Percentiles rank a stretch among this genome's conserved stretches.
These are phyloP conservation scores for Sugiyamaella sp. DNA, from an alignment of 1,139 yeast genomes.

Conservation along the genomic window DNA sequence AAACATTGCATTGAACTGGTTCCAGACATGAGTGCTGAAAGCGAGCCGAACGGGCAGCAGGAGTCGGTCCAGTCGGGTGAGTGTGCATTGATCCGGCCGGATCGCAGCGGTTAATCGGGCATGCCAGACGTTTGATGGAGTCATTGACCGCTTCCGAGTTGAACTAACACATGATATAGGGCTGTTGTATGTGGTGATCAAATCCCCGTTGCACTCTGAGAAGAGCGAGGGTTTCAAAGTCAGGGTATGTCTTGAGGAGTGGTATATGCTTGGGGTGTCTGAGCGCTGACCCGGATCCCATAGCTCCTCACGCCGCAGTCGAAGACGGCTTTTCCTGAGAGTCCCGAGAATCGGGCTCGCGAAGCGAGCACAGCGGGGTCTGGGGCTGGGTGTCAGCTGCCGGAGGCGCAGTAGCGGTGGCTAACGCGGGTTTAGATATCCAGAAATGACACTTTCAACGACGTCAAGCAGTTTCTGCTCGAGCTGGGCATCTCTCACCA, in stretches of 20 bases:
- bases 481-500: conserved; percentile 59
- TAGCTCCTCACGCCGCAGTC: too few relatives aligned
- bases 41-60: background rate
- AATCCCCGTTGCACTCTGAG: conserved; percentile 14
- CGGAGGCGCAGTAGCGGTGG: background rate
- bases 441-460: conserved; percentile 53
- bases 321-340: too few relatives aligned
- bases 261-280: too few relatives aligned
- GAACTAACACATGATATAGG: background rate
- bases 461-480: conserved; percentile 60
- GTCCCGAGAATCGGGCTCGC: too few relatives aligned
- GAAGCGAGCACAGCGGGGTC: background rate
- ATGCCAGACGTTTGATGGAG: too few relatives aligned
- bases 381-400: background rate
- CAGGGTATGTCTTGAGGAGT: conserved; percentile 10
- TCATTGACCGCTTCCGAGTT: too few relatives aligned
- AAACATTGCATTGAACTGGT: background rate
- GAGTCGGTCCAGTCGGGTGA: conserved; percentile 3
- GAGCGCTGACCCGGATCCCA: too few relatives aligned
- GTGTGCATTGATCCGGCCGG: background rate
- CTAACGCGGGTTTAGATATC: conserved; percentile 22
- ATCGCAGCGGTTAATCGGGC: too few relatives aligned
- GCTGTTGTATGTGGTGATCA: conserved; percentile 11
- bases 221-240: conserved; percentile 16
- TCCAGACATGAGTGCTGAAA: conserved; percentile 9